Base-by-base conservation (phyloP, 1,139 yeast genomes). In the Pichia inconspicua region DNA sequence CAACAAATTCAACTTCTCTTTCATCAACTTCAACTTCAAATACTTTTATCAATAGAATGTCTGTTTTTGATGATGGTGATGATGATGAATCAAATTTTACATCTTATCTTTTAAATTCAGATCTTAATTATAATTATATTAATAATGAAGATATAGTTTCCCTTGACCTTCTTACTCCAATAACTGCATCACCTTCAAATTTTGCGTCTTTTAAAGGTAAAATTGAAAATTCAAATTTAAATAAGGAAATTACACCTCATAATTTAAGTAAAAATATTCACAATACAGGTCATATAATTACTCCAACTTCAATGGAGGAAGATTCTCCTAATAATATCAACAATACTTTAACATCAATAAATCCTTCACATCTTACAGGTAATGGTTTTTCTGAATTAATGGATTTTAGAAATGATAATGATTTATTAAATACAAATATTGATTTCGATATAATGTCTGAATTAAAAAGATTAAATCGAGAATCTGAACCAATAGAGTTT, bases 381-480 rank as follows among this genome's bases (percentile, higher is more conserved):
- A 42, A 54, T 34, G 53, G 55, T 25, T 53, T 61, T 25, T 54
- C 59, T 8, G 61, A 61, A 42, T 45, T 61, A 25, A 34, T 58
- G 34, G 55, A 57, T 40, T 47, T 59, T 30, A 57, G 53, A 35
- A 55, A 58, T 42, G 62, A 59, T 43, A 53, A 55, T 15, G 49
- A 41, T 40, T 36, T 54, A 5, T 22, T 37, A 44, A 55, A 17
- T 42, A 43, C 50, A 31, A 58, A 58, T 12, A 46, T 52, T 22
- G 61, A 59, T 38, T 51, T 53, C 19, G 58, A 55, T 35, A 49
- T 57, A 15, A 42, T 60, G 14, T 53, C 52, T 31, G 59, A 56
- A 35, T 25, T 55, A 2, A 49, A 56, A 35, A 28, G 43, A 15
- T 31, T 49, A 5, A 41, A 38, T 34, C 8, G 15, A 19, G 40